Evolutionary conservation across 2,329 filamentous ascomycete genomes (phyloP), one percentile per base, ranked within the genome.

Genomic region (Fusarium hostae): DNA sequence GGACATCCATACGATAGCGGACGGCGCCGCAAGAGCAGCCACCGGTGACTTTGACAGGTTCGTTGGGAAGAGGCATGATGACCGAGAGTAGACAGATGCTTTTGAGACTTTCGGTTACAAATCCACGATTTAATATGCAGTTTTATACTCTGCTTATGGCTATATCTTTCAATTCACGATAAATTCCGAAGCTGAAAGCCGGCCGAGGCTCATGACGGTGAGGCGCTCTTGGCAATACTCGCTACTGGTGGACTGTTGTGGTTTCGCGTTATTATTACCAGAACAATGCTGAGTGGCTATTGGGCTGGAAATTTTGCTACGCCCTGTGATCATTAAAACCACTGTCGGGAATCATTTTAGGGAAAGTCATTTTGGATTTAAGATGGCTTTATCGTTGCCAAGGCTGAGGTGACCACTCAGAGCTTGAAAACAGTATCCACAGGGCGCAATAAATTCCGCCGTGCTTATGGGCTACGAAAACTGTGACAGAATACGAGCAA

Each of bases 391-490:
- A 11, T 51, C 13, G 3, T 12, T 51, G 32, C 32, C 32, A n/a
- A 51, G 48, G 3, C 4, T 2, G 0, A 37, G 2, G 0, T 1
- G 3, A 26, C 48, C 48, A 51, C 12, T 51, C 9, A 11, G 9
- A 5, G 32, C 9, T 6, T 15, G 4, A 20, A 1, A 4, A 0
- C 0, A 2, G 32, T 16, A 1, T 16, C 48, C 48, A 51, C 32
- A 12, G 12, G 18, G 48, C 32, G 48, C 18, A 11, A 35, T 9
- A 22, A 37, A 11, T 51, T 37, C 32, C 32, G 22, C 32, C 32
- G 45, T 51, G 48, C 48, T 51, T 37, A 37, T 37, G 32, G 16
- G 5, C n/a, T 51, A 4, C 32, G 48, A 37, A 51, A 51, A 26
- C 22, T 32, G 48, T 26, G 48, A 51, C 1, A 12, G 12, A 51